Base-by-base conservation (phyloP, 139 green algal species). In the Ostreobium quekettii region DNA sequence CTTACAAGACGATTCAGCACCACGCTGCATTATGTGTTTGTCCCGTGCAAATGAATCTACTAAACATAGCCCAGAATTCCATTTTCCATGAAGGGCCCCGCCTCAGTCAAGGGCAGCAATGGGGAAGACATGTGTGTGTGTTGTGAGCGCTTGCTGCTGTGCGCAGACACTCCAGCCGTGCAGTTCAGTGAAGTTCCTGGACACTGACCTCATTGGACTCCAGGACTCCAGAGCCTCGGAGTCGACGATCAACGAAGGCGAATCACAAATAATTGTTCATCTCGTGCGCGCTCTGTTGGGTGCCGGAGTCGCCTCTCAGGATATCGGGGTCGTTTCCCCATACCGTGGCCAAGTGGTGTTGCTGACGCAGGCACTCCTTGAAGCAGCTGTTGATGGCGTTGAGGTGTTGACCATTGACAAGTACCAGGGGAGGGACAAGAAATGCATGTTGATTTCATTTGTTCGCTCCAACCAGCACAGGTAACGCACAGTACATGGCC, bases 381-480 rank as follows among this genome's bases (percentile, higher is more conserved):
- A 8, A 11, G 53, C 15, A 28, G 42, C 36, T 28, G 22, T 2
- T 7, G 15, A 4, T 30, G 29, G 5, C 1, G 59, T 95, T 4
- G 91, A 96, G 74, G 85, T 80, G 29, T 66, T 93, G 38, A 97
- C 91, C 0, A 71, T 97, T 0, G 91, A 97, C 75, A 88, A 86
- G 53, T 92, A 81, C 62, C 88, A 95, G 69, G 89, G 89, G 1
- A 71, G 87, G 28, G 89, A 96, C 76, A 95, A 93, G 77, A 35
- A 75, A 1, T 77, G 61, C 33, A 73, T 96, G 0, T 46, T 95
- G 28, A 32, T 94, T 31, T 90, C 84, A 0, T 71, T 95, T 2
- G 89, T 95, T 53, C 75, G 81, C 24, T 82, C 65, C 64, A 96
- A 96, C 65, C 7, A 64, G 22, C n/a, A 36, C 42, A 64, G 8